Percentiles rank a stretch among this genome's conserved stretches.
Evolutionary conservation across 1,284 basidiomycete species (phyloP).

Genomic region (Amylostereum chailletii): DNA sequence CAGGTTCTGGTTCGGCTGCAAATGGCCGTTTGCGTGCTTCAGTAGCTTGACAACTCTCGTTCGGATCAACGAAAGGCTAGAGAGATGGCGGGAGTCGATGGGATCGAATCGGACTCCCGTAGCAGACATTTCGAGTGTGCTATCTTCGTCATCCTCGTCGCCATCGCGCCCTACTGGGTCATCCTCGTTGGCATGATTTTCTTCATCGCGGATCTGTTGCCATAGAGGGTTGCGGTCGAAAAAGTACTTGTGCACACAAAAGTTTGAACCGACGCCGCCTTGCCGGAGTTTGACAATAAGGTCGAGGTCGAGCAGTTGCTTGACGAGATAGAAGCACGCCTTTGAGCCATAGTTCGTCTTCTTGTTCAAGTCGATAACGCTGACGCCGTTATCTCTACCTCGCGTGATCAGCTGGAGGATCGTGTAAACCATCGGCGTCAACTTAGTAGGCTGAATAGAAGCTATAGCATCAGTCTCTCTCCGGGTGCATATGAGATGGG

Average conservation of each 20-base stretch:
- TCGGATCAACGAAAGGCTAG: slow-evolving; percentile 60
- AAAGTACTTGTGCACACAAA: slow-evolving; percentile 72
- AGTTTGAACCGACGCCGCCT: slow-evolving; percentile 68
- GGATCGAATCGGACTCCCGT: slow-evolving; percentile 48
- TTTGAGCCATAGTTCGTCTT: slow-evolving; percentile 84
- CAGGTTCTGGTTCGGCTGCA: slow-evolving; percentile 64
- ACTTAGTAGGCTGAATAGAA: slow-evolving; percentile 51
- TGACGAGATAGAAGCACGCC: slow-evolving; percentile 79
- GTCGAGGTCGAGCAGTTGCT: slow-evolving; percentile 62
- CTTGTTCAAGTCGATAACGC: slow-evolving; percentile 70
- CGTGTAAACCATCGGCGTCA: slow-evolving; percentile 81
- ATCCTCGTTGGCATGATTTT: slow-evolving; percentile 28
- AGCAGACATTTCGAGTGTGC: slow-evolving; percentile 24
- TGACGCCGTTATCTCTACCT: slow-evolving; percentile 68
- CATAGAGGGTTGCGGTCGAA: slow-evolving; percentile 63
- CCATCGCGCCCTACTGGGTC: slow-evolving; percentile 19
- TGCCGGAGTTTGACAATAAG: slow-evolving; percentile 68
- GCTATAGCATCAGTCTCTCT: slow-evolving; percentile 8
- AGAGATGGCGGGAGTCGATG: slow-evolving; percentile 67
- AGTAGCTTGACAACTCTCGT: slow-evolving; percentile 61
- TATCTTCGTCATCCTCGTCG: slow-evolving; percentile 22
- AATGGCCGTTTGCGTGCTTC: slow-evolving; percentile 54
- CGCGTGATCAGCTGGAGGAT: slow-evolving; percentile 80
- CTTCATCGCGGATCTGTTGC: slow-evolving; percentile 65
- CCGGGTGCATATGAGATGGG: not conserved